These are phyloP conservation scores for Centella asiatica DNA, from an alignment of 129 eudicot species.

Conservation along the genomic window DNA sequence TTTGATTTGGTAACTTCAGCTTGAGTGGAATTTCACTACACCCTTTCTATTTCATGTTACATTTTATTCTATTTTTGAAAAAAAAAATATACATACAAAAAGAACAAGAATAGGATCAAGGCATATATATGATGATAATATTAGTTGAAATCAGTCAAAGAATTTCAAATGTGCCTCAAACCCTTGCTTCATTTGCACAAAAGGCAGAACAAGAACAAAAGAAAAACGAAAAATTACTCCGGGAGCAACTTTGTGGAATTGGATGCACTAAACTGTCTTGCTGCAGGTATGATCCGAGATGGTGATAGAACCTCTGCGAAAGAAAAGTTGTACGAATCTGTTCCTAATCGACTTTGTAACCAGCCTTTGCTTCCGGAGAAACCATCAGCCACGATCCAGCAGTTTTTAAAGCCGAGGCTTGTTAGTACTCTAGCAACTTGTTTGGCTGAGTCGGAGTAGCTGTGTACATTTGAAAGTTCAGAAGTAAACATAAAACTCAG, in stretches of 20 bases:
- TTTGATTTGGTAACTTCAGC: too few relatives aligned
- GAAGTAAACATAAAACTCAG: background rate
- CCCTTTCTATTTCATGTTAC: too few relatives aligned
- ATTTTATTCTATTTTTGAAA: too few relatives aligned
- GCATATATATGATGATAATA: too few relatives aligned
- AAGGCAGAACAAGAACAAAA: background rate
- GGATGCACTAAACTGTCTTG: conserved; percentile 50
- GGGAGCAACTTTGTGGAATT: conserved; percentile 65
- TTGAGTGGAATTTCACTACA: too few relatives aligned
- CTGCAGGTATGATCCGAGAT: conserved; percentile 61
- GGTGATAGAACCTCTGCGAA: conserved; percentile 64
- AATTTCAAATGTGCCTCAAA: conserved; percentile 23
- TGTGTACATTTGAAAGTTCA: conserved; percentile 3
- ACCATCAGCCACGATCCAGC: conserved; percentile 82
- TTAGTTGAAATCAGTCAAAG: too few relatives aligned
- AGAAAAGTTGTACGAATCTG: conserved; percentile 70
- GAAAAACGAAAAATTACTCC: conserved; percentile 15
- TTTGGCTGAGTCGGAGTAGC: conserved; percentile 84
- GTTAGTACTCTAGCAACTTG: conserved; percentile 73
- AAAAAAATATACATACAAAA: too few relatives aligned
- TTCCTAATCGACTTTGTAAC: conserved; percentile 83
- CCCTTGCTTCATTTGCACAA: too few relatives aligned
- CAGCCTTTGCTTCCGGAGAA: conserved; percentile 92
- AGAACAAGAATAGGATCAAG: too few relatives aligned
- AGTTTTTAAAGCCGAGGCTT: conserved; percentile 65